Conservation (phyloP, 2,329 filamentous ascomycete genomes). For the Periglandula ipomoeae region DNA sequence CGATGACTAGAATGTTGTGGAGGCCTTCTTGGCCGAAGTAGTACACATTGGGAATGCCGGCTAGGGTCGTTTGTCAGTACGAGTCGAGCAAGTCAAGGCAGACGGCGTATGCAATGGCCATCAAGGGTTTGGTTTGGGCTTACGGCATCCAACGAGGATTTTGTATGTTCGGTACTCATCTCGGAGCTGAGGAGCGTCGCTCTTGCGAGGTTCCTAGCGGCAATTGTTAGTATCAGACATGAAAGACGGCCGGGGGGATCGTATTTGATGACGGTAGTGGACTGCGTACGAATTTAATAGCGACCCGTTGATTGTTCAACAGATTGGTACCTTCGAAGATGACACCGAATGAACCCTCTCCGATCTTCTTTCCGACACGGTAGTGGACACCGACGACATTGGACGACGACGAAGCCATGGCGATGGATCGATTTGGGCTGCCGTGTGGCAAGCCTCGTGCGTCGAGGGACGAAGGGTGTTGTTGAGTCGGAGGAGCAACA, state of each 20-base stretch:
- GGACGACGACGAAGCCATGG: conserved; percentile 80
- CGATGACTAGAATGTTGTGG: conserved; percentile 99
- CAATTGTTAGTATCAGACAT: conserved; percentile 2
- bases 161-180: conserved; percentile 99
- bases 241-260: neutral
- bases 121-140: no score
- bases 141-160: conserved; percentile 97
- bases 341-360: conserved; percentile 96
- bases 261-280: neutral
- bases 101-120: neutral
- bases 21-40: conserved; percentile 99
- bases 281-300: conserved; percentile 90
- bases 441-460: conserved; percentile 6
- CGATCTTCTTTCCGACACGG: conserved; percentile 97
- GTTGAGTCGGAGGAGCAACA: conserved; percentile 2
- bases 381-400: conserved; percentile 99
- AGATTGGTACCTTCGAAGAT: conserved; percentile 98
- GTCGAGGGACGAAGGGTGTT: conserved; percentile 5
- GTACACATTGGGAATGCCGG: conserved; percentile 96
- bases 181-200: conserved; percentile 91
- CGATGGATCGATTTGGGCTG: conserved; percentile 15
- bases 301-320: conserved; percentile 97
- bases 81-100: neutral
- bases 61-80: neutral
- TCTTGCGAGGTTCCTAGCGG: conserved; percentile 86